Evolutionary conservation across 1,139 yeast genomes (phyloP).

Genomic region (Magnusiomyces clavatus): DNA sequence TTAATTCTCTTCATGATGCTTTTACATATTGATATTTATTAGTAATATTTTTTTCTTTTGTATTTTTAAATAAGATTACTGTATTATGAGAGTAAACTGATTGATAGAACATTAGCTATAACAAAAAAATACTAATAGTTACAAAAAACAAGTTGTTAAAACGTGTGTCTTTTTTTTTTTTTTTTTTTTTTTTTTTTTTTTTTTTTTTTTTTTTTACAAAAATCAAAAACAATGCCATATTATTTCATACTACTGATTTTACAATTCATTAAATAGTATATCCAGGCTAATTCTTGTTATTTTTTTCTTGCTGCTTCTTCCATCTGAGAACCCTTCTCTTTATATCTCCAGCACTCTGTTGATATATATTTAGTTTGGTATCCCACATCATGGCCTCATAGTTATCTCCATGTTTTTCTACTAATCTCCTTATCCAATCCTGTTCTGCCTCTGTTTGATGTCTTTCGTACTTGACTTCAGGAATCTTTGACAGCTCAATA

Average conservation of each 20-base stretch:
- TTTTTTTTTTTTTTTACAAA: background rate
- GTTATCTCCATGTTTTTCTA: constrained; percentile 79
- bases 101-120: no score
- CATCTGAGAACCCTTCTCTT: constrained; percentile 59
- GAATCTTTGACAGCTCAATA: constrained; percentile 54
- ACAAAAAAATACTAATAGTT: no score
- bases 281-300: background rate
- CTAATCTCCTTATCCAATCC: constrained; percentile 59
- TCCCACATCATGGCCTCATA: constrained; percentile 91
- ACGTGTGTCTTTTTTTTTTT: background rate
- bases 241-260: background rate
- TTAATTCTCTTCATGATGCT: background rate
- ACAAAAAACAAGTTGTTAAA: no score
- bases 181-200: background rate
- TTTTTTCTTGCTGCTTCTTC: constrained; percentile 42
- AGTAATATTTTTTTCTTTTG: no score
- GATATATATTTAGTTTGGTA: constrained; percentile 70
- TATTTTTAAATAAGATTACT: no score
- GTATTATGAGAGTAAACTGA: background rate
- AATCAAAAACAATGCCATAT: background rate
- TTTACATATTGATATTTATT: background rate
- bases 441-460: constrained; percentile 63
- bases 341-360: constrained; percentile 79
- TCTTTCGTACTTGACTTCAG: constrained; percentile 44
- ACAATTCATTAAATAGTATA: background rate